Evolutionary conservation across 495 filamentous ascomycete species (phyloP), one percentile per base, ranked within the genome.

Genomic region (Penicillium cataractarum): DNA sequence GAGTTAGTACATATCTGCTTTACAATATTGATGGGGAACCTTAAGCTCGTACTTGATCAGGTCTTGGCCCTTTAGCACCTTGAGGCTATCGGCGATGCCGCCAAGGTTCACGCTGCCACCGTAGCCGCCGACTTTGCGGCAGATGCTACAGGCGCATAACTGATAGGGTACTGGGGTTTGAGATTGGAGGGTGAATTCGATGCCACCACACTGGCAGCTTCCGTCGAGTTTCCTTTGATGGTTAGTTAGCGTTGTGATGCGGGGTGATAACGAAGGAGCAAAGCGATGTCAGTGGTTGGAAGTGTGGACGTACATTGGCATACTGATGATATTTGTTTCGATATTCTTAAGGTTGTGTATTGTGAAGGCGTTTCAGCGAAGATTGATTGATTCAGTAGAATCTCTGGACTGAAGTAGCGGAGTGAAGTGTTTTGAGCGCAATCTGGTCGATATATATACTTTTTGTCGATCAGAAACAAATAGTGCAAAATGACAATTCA

Each of bases 91-190:
- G 35, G 76, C 75, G 29, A 82, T 77, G 13, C 78, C 83, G 15
- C 83, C 83, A 2, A 84, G 72, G 56, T 86, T 86, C 24, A 84
- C 81, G 24, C 70, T 72, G 9, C 84, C 83, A 50, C 66, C 64
- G 58, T 82, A 77, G 27, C 83, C 82, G 27, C 77, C 79, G 29
- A 82, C 74, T 69, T 85, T 85, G 55, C 83, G 81, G 55, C 82
- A 86, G 67, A 86, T 86, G 57, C 80, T 80, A 64, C 82, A 85
- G 19, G 81, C 80, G 59, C 83, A 86, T 51, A 84, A 76, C 64
- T 86, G 82, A 60, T 83, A 86, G 3, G 83, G 84, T 0, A 84
- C 81, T 4, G 83, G 83, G 0, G 84, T 84, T 24, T 77, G 71
- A 0, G 82, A 84, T 42, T 82, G 65, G 26, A 85, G 71, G 10